Evolutionary conservation across 805 yeast genomes (phyloP), one percentile per base, ranked within the genome.

Genomic region (Lachancea fermentati): DNA sequence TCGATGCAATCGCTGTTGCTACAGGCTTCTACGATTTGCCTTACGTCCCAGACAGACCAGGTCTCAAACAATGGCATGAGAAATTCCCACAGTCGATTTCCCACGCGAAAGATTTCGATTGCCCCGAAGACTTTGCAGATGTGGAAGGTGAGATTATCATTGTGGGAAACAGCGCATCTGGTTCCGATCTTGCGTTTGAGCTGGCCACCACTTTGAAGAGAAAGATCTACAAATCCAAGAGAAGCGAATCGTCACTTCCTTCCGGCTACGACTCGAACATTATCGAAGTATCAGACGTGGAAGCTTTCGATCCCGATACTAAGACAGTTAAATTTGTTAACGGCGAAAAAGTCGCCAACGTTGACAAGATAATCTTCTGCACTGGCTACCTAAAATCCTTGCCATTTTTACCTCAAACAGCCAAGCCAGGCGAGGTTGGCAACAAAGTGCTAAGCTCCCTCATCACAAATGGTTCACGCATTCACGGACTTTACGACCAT

Each of bases 131-230:
- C 11, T 81, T 67, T 43, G 19, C 37, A 29, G 50, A 54, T 5
- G 60, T 65, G 17, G 58, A 66, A 32, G 52, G 52, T 11, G 68
- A 61, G 24, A 76, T 80, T 12, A 58, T 85, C 32, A 71, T 85
- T 5, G 75, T 85, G n/a, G 95, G 95, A 0, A 81, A 79, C 50
- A 78, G 81, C 8, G 82, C 93, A 2, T 78, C 87, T 22, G 95
- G 91, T 19, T 73, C 77, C 14, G 95, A 87, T 54, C 66, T 84
- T 31, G 75, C 86, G 2, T 72, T 70, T 42, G 89, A 83, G 54
- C 53, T 80, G 14, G 73, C 79, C 1, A 63, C 66, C 2, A 53
- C 44, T 3, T 62, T 74, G 33, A 60, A 68, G 7, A 65, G 60
- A 37, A 57, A 53, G 5, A 65, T 79, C 11, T 68, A 70, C 51